A percentile compares a stretch with the other conserved stretches of the same genome.
phyloP scores from a whole-genome alignment of 2,329 filamentous ascomycete species.

The Aspergillus piperis region DNA sequence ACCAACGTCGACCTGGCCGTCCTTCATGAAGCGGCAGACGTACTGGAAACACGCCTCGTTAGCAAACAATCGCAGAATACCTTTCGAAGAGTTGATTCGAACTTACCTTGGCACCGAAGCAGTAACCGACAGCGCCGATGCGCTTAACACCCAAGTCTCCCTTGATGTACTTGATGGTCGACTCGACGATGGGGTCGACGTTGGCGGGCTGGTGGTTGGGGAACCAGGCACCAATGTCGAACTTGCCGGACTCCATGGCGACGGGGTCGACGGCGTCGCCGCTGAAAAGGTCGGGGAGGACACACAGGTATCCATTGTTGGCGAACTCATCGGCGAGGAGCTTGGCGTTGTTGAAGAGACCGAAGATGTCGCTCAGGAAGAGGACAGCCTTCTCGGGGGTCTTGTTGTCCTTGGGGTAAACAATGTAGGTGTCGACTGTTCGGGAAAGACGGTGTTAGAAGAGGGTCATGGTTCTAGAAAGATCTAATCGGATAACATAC shows the following conservation, averaged over 20 bases:
- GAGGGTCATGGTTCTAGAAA: neutral
- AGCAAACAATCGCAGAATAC: neutral
- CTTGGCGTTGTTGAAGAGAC: conserved; percentile 61
- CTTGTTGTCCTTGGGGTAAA: conserved; percentile 54
- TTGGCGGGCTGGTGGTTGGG: conserved; percentile 49
- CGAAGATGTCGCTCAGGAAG: conserved; percentile 61
- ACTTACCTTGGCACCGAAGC: conserved; percentile 70
- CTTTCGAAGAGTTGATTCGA: neutral
- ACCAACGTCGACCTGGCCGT: conserved; percentile 66
- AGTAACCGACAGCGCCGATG: conserved; percentile 70
- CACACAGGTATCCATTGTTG: conserved; percentile 68
- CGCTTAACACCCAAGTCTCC: conserved; percentile 58
- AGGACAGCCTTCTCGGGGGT: conserved; percentile 57
- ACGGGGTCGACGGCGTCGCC: conserved; percentile 63
- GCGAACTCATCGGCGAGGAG: conserved; percentile 75
- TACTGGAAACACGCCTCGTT: conserved; percentile 51
- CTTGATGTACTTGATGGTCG: conserved; percentile 58
- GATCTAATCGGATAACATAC: conserved; percentile 32
- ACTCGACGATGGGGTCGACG: conserved; percentile 57
- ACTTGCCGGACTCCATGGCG: conserved; percentile 48
- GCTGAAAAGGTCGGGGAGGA: conserved; percentile 71
- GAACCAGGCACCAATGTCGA: conserved; percentile 55
- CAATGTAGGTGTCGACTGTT: conserved; percentile 59
- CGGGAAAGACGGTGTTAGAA: neutral
- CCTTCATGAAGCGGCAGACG: conserved; percentile 66